These are phyloP conservation scores for Didymella pinodella DNA, from an alignment of 2,329 filamentous ascomycete genomes.

Conservation along the genomic window DNA sequence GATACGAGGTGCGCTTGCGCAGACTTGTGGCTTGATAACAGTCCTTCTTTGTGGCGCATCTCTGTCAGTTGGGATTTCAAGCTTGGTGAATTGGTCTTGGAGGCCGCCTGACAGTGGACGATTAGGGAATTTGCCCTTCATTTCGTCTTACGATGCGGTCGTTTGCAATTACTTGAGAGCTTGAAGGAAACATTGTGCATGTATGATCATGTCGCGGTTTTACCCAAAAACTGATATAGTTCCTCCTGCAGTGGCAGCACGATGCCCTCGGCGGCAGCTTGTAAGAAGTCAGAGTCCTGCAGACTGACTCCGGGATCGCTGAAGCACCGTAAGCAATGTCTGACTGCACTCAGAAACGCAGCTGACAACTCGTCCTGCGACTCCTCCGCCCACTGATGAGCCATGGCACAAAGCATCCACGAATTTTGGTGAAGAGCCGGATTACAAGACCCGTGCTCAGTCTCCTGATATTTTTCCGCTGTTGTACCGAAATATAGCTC, in stretches of 20 bases:
- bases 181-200: background rate
- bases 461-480: slow-evolving; percentile 41
- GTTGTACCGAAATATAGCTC: slow-evolving; percentile 50
- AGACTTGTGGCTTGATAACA: slow-evolving; percentile 1
- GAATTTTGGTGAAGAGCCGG: slow-evolving; percentile 34
- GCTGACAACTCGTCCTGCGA: slow-evolving; percentile 49
- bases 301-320: slow-evolving; percentile 45
- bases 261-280: slow-evolving; percentile 49
- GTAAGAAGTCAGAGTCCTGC: slow-evolving; percentile 46
- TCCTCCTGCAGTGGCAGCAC: slow-evolving; percentile 50
- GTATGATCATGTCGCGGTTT: slow-evolving; percentile 26
- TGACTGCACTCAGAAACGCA: slow-evolving; percentile 46
- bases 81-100: background rate
- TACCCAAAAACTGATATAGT: slow-evolving; percentile 48
- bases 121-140: background rate
- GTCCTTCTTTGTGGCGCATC: background rate
- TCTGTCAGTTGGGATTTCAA: background rate
- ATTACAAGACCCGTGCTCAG: slow-evolving; percentile 27
- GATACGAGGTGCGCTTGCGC: slow-evolving; percentile 6
- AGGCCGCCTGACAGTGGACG: background rate
- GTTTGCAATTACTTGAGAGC: background rate
- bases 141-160: background rate
- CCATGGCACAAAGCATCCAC: slow-evolving; percentile 43
- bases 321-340: slow-evolving; percentile 47
- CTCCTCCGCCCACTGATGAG: slow-evolving; percentile 45